Conservation (phyloP, 2,329 filamentous ascomycete species). For the Tympanopsis confertula region DNA sequence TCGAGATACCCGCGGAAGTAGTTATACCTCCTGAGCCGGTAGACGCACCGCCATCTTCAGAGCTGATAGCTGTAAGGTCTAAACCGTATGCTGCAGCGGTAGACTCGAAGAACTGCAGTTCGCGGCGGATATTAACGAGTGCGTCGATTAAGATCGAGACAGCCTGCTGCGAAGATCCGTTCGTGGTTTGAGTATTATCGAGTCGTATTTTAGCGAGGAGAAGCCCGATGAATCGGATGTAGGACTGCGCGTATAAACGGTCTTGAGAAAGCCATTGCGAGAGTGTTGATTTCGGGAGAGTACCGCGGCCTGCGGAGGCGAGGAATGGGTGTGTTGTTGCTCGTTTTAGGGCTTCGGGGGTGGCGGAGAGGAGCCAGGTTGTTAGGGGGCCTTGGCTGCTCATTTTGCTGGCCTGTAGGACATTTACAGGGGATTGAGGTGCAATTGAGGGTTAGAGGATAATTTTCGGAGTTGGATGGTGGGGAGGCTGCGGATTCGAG, state of each 20-base stretch:
- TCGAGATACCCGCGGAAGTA: too few relatives aligned
- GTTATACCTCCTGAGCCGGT: too few relatives aligned
- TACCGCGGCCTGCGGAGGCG: conserved; percentile 12
- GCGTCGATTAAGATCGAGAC: conserved; percentile 12
- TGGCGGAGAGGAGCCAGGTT: not conserved
- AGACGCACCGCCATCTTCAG: too few relatives aligned
- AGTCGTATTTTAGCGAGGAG: conserved; percentile 15
- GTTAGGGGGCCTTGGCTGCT: not conserved
- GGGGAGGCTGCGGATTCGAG: not conserved
- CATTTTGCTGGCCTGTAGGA: too few relatives aligned
- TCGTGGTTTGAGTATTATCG: conserved; percentile 5
- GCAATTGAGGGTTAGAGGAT: too few relatives aligned
- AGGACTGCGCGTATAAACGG: conserved; percentile 17
- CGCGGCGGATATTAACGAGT: conserved; percentile 12
- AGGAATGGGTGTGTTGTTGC: conserved; percentile 15
- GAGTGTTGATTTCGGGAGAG: conserved; percentile 9
- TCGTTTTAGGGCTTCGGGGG: conserved; percentile 2
- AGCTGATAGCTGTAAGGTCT: conserved; percentile 11
- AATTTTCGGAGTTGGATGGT: not conserved
- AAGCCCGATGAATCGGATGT: conserved; percentile 15
- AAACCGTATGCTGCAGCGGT: conserved; percentile 12
- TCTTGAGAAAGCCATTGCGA: conserved; percentile 18
- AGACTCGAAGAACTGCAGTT: conserved; percentile 16
- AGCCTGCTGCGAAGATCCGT: conserved; percentile 13
- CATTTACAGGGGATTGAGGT: not conserved